A percentile compares a stretch with the other conserved stretches of the same genome.
Evolutionary conservation across 2,329 filamentous ascomycete species (phyloP).

Genomic region (Aspergillus sp.): DNA sequence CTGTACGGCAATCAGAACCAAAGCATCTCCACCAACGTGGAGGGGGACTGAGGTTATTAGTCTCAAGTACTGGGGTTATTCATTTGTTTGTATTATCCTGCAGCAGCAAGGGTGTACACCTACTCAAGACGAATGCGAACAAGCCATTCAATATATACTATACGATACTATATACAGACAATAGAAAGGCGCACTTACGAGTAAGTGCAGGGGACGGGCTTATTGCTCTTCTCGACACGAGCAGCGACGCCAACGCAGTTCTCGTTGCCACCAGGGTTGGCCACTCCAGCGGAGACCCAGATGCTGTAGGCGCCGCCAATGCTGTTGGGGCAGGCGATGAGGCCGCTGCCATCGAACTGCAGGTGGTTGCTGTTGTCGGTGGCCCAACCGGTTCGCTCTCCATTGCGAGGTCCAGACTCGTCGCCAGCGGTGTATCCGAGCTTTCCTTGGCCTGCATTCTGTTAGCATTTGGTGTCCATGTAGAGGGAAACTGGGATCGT

Average conservation of each 20-base stretch:
- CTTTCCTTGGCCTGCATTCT: constrained; percentile 50
- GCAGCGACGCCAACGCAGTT: constrained; percentile 36
- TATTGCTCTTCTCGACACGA: constrained; percentile 21
- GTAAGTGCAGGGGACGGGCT: constrained; percentile 24
- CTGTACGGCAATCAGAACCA: too few relatives aligned
- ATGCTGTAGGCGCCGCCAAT: constrained; percentile 45
- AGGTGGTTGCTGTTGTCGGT: constrained; percentile 49
- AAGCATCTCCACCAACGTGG: too few relatives aligned
- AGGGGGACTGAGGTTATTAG: too few relatives aligned
- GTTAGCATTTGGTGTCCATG: constrained; percentile 4
- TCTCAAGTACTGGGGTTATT: too few relatives aligned
- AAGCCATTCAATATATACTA: background rate
- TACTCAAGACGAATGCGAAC: too few relatives aligned
- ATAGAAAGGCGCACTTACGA: constrained; percentile 4
- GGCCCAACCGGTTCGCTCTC: constrained; percentile 51
- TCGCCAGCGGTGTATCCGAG: constrained; percentile 54
- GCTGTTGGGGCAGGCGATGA: constrained; percentile 56
- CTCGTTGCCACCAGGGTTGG: constrained; percentile 32
- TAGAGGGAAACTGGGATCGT: constrained; percentile 23
- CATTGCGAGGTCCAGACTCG: constrained; percentile 40
- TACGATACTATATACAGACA: background rate
- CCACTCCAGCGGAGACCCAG: constrained; percentile 28
- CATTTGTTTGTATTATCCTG: too few relatives aligned
- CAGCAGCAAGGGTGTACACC: too few relatives aligned
- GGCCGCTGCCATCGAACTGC: constrained; percentile 44